Evolutionary conservation across 495 filamentous ascomycete species (phyloP), one percentile per base, ranked within the genome.

Genomic region (Lentithecium fluviatile): DNA sequence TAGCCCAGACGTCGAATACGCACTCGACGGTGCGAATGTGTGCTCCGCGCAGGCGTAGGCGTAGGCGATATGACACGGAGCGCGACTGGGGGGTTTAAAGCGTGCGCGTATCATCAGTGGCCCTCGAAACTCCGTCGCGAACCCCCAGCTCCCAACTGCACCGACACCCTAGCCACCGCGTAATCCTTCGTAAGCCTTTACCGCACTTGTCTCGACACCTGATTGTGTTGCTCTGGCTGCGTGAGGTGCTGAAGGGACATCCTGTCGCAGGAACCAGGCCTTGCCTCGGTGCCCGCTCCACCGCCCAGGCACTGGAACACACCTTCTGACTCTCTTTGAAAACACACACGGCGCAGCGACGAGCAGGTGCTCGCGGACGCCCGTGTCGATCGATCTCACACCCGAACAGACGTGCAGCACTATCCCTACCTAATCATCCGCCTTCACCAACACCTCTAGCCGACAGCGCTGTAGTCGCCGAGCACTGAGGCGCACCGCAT

Each of bases 321-420:
- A 52, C 17, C 45, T 38, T 17, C 23, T 43, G 12, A 2, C 29
- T 47, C 58, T 57, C 45, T 20, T 48, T 26, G 42, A 29, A 29
- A 48, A 26, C 53, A 34, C 53, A 24, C 40, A 56, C 53, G 38
- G 38, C 25, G 38, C 53, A 43, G 32, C 20, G 7, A 6, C 32
- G 26, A 54, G 51, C 51, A 54, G 51, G 51, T 54, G 51, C 51
- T 55, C 60, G 53, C 36, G 38, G 61, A 36, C 61, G 40, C 46
- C 55, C 54, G 38, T 57, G 61, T 59, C 48, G 61, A 64, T 64
- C 61, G 54, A 64, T 64, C 61, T 64, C 40, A 40, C 60, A 64
- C 53, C 60, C 54, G 47, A 48, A 29, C 34, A 29, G 53, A 32
- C 52, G 55, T 55, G 61, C 60, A 56, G 60, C 32, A 34, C 52